Evolutionary conservation across 192 early-diverging fungal genomes (phyloP).

Genomic region (Rhizophagus sp.): DNA sequence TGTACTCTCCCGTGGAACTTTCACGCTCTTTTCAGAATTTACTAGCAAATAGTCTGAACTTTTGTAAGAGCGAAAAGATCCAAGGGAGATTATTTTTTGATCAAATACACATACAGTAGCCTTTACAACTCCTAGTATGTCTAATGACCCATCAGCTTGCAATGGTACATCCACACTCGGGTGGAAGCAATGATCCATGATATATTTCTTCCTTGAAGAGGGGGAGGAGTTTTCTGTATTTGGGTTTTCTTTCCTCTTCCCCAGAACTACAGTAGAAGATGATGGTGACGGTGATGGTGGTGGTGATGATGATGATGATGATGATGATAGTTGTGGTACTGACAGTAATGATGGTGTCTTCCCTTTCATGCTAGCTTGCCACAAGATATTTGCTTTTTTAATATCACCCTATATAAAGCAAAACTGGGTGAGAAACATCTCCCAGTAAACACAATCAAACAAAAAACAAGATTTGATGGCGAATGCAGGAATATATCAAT

Average conservation of each 20-base stretch:
- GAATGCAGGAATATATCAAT: constrained; percentile 22
- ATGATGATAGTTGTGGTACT: not conserved
- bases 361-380: no score
- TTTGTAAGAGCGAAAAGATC: no score
- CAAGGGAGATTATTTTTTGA: no score
- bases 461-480: constrained; percentile 23
- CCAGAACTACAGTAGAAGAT: not conserved
- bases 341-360: not conserved
- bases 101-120: not conserved
- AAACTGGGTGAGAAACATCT: not conserved
- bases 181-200: not conserved
- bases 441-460: constrained; percentile 12
- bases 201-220: not conserved
- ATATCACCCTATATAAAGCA: constrained; percentile 9
- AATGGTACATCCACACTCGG: constrained; percentile 2
- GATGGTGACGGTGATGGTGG: not conserved
- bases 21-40: not conserved
- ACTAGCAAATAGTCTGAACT: not conserved
- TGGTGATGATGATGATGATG: not conserved
- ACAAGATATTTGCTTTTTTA: not conserved
- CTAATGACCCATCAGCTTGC: not conserved
- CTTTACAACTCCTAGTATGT: constrained; percentile 21
- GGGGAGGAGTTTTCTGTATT: not conserved
- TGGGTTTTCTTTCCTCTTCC: not conserved
- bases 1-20: constrained; percentile 20